These are phyloP conservation scores for Apiospora phragmitis DNA, from an alignment of 2,329 filamentous ascomycete species.

Conservation along the genomic window DNA sequence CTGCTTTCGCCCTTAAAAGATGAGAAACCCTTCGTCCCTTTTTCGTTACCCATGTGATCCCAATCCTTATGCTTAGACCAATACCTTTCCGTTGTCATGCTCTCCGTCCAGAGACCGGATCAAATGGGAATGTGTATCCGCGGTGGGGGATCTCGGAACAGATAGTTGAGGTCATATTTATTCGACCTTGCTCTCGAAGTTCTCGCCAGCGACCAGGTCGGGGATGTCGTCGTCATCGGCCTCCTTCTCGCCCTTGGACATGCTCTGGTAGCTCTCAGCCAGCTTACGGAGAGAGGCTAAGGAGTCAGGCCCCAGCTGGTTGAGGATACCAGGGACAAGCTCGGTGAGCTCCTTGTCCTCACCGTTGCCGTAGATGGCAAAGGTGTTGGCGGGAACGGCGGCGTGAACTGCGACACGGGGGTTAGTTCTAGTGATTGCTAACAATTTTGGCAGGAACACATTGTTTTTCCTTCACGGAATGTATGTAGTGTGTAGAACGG, in stretches of 20 bases:
- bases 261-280: constrained; percentile 98
- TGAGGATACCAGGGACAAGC: constrained; percentile 98
- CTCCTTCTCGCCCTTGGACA: constrained; percentile 91
- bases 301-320: constrained; percentile 98
- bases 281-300: constrained; percentile 97
- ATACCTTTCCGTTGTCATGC: constrained; percentile 9
- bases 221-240: constrained; percentile 92
- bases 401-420: constrained; percentile 72
- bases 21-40: constrained; percentile 9
- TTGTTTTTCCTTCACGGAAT: not conserved
- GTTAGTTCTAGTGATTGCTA: not conserved
- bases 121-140: constrained; percentile 7
- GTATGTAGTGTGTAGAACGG: not conserved
- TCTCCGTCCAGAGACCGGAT: constrained; percentile 5
- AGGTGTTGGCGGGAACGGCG: constrained; percentile 96
- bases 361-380: constrained; percentile 97
- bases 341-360: constrained; percentile 99
- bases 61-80: constrained; percentile 4
- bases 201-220: constrained; percentile 94
- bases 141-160: constrained; percentile 7
- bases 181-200: constrained; percentile 97
- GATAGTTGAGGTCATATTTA: constrained; percentile 50
- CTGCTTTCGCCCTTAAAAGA: constrained; percentile 9
- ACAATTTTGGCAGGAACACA: not conserved
- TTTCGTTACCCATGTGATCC: constrained; percentile 7